phyloP scores from a whole-genome alignment of 2,329 filamentous ascomycete species.

The Fusarium sp. region DNA sequence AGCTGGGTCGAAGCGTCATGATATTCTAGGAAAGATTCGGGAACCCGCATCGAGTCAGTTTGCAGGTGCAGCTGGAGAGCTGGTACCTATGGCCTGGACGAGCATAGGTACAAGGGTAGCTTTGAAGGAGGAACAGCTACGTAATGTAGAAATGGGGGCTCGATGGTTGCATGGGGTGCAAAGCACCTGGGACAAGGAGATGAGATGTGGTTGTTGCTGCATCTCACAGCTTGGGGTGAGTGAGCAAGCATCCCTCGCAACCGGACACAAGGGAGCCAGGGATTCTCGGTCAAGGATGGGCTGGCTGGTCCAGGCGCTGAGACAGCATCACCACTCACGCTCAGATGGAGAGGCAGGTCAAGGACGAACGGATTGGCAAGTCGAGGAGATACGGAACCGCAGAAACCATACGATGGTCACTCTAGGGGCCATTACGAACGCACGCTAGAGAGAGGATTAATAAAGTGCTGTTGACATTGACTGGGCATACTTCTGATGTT shows the following conservation, averaged over 20 bases:
- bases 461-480: background rate
- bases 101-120: background rate
- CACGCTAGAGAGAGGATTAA: background rate
- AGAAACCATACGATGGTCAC: background rate
- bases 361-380: slow-evolving; percentile 11
- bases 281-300: background rate
- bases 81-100: background rate
- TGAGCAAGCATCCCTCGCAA: background rate
- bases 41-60: background rate
- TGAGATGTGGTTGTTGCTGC: background rate
- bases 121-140: background rate
- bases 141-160: background rate
- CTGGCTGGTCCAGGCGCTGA: background rate
- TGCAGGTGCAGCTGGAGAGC: background rate
- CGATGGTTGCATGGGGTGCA: background rate
- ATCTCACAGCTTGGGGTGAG: too few relatives aligned
- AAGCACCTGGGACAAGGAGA: background rate
- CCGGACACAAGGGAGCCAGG: background rate
- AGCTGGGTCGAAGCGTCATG: background rate
- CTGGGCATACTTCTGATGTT: background rate
- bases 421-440: background rate
- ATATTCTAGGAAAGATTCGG: background rate
- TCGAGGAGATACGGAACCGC: background rate
- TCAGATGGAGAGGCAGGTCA: background rate
- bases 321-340: background rate